Conservation (phyloP, 441 rosid genomes). For the Kokia cookei region DNA sequence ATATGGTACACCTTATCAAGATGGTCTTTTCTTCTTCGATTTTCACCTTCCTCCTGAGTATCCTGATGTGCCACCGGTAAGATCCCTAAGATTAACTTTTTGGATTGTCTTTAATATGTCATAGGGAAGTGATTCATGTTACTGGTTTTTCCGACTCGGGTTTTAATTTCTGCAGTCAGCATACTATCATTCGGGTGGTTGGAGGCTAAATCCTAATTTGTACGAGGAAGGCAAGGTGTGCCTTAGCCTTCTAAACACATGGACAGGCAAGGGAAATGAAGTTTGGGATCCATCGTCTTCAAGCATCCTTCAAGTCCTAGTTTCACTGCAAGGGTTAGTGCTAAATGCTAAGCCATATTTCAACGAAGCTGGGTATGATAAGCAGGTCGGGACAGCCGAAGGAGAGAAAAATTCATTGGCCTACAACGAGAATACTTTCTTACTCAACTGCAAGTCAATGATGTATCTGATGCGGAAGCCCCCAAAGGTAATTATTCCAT, state of each 20-base stretch:
- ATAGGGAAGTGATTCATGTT: not conserved
- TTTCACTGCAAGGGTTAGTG: slow-evolving; percentile 96
- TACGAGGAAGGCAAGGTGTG: slow-evolving; percentile 97
- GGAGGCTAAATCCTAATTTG: slow-evolving; percentile 94
- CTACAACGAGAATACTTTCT: slow-evolving; percentile 91
- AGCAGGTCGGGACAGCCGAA: slow-evolving; percentile 91
- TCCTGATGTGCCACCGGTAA: slow-evolving; percentile 87
- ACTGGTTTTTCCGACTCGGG: slow-evolving; percentile 8
- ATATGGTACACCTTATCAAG: slow-evolving; percentile 98
- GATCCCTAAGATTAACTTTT: not conserved
- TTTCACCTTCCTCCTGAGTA: slow-evolving; percentile 90
- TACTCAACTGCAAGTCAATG: slow-evolving; percentile 92
- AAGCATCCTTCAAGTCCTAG: slow-evolving; percentile 94
- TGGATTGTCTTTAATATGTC: not conserved
- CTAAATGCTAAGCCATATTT: slow-evolving; percentile 93
- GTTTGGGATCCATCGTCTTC: slow-evolving; percentile 94
- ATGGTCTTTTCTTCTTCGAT: slow-evolving; percentile 96
- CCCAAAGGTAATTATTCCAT: slow-evolving; percentile 59
- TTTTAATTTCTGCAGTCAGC: slow-evolving; percentile 56
- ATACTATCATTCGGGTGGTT: slow-evolving; percentile 95
- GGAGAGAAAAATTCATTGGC: slow-evolving; percentile 95
- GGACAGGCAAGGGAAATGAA: slow-evolving; percentile 97
- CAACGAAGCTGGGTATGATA: slow-evolving; percentile 98
- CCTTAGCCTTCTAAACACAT: slow-evolving; percentile 96
- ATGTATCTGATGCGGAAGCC: slow-evolving; percentile 86